Percentiles rank a stretch among this genome's conserved stretches.
Conservation (phyloP, 768 basidiomycete genomes). For the Phaeotremella fagi region DNA sequence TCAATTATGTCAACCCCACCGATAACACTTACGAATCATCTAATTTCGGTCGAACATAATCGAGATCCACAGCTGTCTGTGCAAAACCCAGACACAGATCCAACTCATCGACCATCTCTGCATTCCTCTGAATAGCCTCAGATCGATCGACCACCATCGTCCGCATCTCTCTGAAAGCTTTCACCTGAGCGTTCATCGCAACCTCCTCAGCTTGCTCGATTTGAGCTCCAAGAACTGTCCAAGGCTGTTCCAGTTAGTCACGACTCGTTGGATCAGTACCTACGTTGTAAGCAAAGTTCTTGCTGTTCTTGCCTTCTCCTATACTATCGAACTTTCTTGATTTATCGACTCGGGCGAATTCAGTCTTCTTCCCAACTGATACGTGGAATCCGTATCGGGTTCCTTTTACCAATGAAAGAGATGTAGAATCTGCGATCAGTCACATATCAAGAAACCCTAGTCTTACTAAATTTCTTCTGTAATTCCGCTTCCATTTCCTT, state of each 20-base stretch:
- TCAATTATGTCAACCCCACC: neutral
- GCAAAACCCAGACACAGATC: conserved; percentile 81
- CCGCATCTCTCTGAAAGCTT: conserved; percentile 66
- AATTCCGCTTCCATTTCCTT: conserved; percentile 26
- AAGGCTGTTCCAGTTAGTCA: conserved; percentile 1
- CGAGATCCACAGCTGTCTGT: conserved; percentile 68
- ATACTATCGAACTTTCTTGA: conserved; percentile 24
- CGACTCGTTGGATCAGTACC: conserved; percentile 1
- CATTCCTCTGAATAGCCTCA: conserved; percentile 62
- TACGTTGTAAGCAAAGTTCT: conserved; percentile 27
- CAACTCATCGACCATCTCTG: conserved; percentile 75
- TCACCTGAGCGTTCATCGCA: conserved; percentile 26
- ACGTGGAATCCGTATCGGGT: conserved; percentile 23
- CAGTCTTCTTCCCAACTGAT: conserved; percentile 14
- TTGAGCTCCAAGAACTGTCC: conserved; percentile 33
- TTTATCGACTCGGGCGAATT: conserved; percentile 25
- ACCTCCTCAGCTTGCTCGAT: conserved; percentile 28
- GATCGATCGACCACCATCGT: conserved; percentile 63
- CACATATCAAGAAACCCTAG: neutral
- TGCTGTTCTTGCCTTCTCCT: conserved; percentile 14
- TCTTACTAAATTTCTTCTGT: conserved; percentile 20
- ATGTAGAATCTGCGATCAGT: conserved; percentile 4
- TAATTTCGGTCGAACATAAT: conserved; percentile 67
- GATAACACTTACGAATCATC: conserved; percentile 60
- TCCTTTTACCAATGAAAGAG: conserved; percentile 9